Conservation (phyloP, 345 rosid genomes). For the Geranium brycei region DNA sequence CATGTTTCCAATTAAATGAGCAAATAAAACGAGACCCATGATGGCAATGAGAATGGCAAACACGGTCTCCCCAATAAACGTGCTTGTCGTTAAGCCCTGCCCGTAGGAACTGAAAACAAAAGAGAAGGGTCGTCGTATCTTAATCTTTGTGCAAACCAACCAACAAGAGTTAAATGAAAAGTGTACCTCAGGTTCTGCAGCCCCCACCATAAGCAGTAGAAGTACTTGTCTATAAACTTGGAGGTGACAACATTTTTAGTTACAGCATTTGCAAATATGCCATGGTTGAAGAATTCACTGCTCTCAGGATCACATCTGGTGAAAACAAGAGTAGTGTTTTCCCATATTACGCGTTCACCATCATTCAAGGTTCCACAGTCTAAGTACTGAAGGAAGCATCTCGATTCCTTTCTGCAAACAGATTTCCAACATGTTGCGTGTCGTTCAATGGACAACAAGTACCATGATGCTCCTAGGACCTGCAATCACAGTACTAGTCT, state of each 20-base stretch:
- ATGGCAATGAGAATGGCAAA: constrained; percentile 46
- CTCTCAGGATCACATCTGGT: constrained; percentile 20
- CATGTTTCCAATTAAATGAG: constrained; percentile 53
- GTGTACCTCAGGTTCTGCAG: constrained; percentile 30
- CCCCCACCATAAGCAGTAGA: constrained; percentile 45
- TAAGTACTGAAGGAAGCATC: constrained; percentile 18
- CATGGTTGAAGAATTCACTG: constrained; percentile 9
- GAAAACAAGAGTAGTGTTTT: constrained; percentile 15
- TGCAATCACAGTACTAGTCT: background rate
- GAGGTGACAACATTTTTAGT: constrained; percentile 13
- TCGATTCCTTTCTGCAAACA: constrained; percentile 14
- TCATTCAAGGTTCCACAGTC: constrained; percentile 17
- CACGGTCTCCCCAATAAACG: constrained; percentile 36
- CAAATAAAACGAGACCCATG: constrained; percentile 55
- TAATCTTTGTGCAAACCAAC: no score
- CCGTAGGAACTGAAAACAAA: constrained; percentile 35
- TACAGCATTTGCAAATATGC: constrained; percentile 20
- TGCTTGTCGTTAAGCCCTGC: constrained; percentile 33
- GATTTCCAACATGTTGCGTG: constrained; percentile 29
- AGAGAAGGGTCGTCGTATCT: background rate
- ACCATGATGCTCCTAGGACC: constrained; percentile 38
- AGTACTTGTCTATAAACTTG: constrained; percentile 22
- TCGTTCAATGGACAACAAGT: constrained; percentile 26
- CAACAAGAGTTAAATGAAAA: no score
- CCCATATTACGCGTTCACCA: constrained; percentile 13